A percentile compares a stretch with the other conserved stretches of the same genome.
These are phyloP conservation scores for Setaria viridis DNA, from an alignment of 202 grass and related monocot species.

Conservation along the genomic window DNA sequence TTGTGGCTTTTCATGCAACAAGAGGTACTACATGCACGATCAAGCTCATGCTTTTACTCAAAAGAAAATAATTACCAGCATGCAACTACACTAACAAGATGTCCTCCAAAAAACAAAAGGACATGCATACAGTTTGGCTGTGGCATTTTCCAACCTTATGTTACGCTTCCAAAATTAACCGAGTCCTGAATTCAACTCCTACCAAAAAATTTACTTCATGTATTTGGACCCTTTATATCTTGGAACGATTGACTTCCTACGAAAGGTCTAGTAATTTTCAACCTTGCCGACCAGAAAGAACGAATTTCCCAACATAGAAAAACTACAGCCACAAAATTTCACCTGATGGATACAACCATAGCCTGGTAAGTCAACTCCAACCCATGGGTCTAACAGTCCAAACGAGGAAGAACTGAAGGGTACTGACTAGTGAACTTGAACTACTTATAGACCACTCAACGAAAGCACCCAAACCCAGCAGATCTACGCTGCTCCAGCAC, in stretches of 20 bases:
- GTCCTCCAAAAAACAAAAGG: background rate
- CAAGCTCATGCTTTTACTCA: background rate
- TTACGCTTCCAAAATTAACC: background rate
- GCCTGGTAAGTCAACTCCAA: constrained; percentile 27
- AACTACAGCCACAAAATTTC: constrained; percentile 2
- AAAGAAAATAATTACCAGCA: background rate
- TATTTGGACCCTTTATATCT: background rate
- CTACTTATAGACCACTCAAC: background rate
- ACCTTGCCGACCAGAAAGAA: background rate
- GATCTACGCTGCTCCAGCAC: constrained; percentile 28
- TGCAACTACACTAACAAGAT: background rate
- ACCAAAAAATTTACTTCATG: background rate
- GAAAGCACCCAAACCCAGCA: background rate
- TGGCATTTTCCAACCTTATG: background rate
- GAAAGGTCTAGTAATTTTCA: background rate
- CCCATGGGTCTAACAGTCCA: background rate
- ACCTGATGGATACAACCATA: background rate
- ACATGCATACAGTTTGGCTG: background rate
- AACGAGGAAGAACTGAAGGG: background rate
- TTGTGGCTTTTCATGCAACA: background rate
- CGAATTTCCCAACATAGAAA: background rate
- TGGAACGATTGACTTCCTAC: too few relatives aligned
- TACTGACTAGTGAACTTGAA: background rate
- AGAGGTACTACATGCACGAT: background rate
- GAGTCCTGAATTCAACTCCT: background rate